phyloP scores from a whole-genome alignment of 2,329 filamentous ascomycete species.

The Cordyceps fumosorosea region DNA sequence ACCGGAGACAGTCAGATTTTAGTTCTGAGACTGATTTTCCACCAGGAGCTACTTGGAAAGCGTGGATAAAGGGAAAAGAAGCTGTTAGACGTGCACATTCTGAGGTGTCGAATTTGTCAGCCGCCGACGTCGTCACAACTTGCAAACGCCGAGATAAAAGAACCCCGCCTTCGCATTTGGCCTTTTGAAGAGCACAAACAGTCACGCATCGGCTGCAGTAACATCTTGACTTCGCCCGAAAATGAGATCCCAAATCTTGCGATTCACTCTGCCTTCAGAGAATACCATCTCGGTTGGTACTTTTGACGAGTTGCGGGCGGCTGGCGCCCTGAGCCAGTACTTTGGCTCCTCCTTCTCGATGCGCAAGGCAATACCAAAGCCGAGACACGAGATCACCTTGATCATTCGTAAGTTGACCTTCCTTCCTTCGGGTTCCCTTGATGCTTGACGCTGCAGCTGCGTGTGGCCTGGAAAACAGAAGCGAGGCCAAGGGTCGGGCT shows the following conservation, averaged over 20 bases:
- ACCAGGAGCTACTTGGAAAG: background rate
- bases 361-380: background rate
- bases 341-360: slow-evolving; percentile 9
- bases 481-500: background rate
- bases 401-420: background rate
- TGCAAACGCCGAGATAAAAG: background rate
- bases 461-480: background rate
- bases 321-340: slow-evolving; percentile 7
- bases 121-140: background rate
- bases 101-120: background rate
- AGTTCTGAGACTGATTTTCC: background rate
- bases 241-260: background rate
- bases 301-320: background rate
- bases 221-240: background rate
- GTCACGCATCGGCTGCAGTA: background rate
- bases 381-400: slow-evolving; percentile 9
- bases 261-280: background rate
- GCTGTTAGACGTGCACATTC: background rate
- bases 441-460: background rate
- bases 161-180: background rate
- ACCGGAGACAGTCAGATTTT: background rate
- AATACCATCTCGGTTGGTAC: background rate
- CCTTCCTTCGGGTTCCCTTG: background rate
- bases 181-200: background rate
- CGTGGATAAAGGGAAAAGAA: background rate